phyloP scores from a whole-genome alignment of 2,329 filamentous ascomycete genomes.

The Fusarium hainanense region DNA sequence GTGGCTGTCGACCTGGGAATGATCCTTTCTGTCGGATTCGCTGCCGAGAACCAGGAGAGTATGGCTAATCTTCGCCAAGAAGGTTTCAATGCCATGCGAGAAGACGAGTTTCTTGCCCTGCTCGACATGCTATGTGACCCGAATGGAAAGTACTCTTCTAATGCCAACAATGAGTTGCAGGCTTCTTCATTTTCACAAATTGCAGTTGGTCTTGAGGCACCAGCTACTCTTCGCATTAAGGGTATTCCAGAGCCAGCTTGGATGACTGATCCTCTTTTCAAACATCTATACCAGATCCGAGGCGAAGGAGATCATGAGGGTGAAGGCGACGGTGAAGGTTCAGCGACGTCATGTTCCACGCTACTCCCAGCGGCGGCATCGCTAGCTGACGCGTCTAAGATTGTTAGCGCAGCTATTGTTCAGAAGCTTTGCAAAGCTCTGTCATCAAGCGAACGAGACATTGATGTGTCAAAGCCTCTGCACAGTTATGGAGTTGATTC shows the following conservation, averaged over 20 bases:
- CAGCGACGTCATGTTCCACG: neutral
- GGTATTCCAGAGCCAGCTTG: neutral
- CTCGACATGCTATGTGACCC: constrained; percentile 7
- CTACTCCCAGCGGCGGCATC: neutral
- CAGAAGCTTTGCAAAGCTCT: constrained; percentile 8
- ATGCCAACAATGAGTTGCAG: neutral
- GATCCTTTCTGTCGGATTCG: constrained; percentile 62
- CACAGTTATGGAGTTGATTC: constrained; percentile 55
- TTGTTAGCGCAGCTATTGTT: neutral
- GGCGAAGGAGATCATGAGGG: neutral
- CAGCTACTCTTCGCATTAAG: neutral
- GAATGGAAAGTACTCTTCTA: neutral
- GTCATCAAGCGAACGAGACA: constrained; percentile 42
- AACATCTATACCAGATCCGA: neutral
- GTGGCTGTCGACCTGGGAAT: constrained; percentile 64
- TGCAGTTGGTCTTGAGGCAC: constrained; percentile 1
- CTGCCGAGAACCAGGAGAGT: constrained; percentile 56
- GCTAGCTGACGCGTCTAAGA: neutral
- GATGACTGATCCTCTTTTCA: constrained; percentile 1
- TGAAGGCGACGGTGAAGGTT: neutral
- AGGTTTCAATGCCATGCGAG: constrained; percentile 2
- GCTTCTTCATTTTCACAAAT: neutral
- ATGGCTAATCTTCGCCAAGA: constrained; percentile 4
- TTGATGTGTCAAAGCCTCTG: constrained; percentile 40
- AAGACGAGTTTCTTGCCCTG: constrained; percentile 3